Conservation (phyloP, 768 basidiomycete genomes). For the Mycena indigotica region DNA sequence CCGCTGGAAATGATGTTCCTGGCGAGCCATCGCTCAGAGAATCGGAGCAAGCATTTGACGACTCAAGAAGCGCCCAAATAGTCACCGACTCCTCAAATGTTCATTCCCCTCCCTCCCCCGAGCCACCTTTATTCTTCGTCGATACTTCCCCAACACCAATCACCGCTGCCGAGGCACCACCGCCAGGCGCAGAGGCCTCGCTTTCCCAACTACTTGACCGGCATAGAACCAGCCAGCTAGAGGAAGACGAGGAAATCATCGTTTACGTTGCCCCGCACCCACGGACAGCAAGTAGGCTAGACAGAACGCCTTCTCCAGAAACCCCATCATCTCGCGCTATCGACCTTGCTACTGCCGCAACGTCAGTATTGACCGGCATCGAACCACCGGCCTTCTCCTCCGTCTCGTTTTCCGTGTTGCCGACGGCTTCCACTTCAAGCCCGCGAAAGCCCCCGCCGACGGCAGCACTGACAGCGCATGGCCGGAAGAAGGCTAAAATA, state of each 20-base stretch:
- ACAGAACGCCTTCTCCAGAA: slow-evolving; percentile 13
- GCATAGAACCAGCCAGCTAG: slow-evolving; percentile 9
- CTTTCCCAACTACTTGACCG: slow-evolving; percentile 23
- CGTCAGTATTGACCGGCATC: slow-evolving; percentile 30
- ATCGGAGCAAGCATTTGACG: too few relatives aligned
- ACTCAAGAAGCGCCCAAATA: too few relatives aligned
- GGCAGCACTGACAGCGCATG: slow-evolving; percentile 31
- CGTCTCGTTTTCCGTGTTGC: slow-evolving; percentile 39
- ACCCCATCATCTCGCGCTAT: slow-evolving; percentile 4
- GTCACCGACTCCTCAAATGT: neutral
- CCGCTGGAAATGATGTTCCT: too few relatives aligned
- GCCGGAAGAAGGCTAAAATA: slow-evolving; percentile 26
- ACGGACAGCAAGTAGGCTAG: slow-evolving; percentile 31
- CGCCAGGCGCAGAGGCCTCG: slow-evolving; percentile 16
- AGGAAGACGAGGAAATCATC: slow-evolving; percentile 66
- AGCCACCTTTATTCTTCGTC: slow-evolving; percentile 36
- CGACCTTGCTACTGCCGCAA: slow-evolving; percentile 12
- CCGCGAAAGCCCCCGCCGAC: slow-evolving; percentile 31
- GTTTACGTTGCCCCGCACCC: slow-evolving; percentile 81
- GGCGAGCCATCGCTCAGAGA: too few relatives aligned
- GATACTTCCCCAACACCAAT: slow-evolving; percentile 37
- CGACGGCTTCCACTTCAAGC: slow-evolving; percentile 21
- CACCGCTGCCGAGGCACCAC: slow-evolving; percentile 12
- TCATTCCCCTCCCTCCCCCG: slow-evolving; percentile 4
- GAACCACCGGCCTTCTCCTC: slow-evolving; percentile 27